phyloP scores from a whole-genome alignment of 208 protist genomes.

The Leptomonas seymouri region DNA sequence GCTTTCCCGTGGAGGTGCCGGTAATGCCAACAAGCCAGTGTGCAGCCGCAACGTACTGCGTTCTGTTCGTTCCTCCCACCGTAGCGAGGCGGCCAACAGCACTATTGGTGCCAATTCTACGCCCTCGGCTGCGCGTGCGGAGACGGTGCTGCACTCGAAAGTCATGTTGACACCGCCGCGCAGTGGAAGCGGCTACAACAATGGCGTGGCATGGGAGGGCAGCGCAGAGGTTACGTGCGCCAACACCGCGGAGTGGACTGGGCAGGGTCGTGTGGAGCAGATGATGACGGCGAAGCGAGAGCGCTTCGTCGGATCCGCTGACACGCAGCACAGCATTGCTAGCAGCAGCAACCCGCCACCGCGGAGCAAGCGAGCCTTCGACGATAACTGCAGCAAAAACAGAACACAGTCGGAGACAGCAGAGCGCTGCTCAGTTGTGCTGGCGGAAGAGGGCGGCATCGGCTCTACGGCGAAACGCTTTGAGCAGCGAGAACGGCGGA shows the following conservation, averaged over 20 bases:
- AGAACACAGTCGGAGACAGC: not conserved
- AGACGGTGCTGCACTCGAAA: not conserved
- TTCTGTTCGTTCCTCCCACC: not conserved
- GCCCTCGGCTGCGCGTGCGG: not conserved
- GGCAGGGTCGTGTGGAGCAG: conserved; percentile 3
- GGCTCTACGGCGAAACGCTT: not conserved
- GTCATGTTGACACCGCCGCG: conserved; percentile 9
- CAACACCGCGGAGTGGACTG: conserved; percentile 14
- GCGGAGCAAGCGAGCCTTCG: conserved; percentile 11
- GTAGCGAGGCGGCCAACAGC: not conserved
- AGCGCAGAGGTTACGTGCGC: not conserved
- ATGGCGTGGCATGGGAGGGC: not conserved
- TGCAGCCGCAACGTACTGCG: no score
- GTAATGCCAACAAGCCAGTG: no score
- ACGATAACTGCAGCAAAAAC: conserved; percentile 14
- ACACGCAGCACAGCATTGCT: conserved; percentile 32
- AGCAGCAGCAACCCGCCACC: conserved; percentile 21
- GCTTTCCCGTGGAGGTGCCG: no score
- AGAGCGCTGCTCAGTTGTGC: not conserved
- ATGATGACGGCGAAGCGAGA: conserved; percentile 24
- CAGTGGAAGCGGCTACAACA: not conserved
- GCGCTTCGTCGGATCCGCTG: conserved; percentile 25
- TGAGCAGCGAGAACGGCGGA: not conserved
- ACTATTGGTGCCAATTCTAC: not conserved
- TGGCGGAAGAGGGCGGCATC: not conserved